phyloP scores from a whole-genome alignment of 345 rosid genomes.

The Linum tenue region DNA sequence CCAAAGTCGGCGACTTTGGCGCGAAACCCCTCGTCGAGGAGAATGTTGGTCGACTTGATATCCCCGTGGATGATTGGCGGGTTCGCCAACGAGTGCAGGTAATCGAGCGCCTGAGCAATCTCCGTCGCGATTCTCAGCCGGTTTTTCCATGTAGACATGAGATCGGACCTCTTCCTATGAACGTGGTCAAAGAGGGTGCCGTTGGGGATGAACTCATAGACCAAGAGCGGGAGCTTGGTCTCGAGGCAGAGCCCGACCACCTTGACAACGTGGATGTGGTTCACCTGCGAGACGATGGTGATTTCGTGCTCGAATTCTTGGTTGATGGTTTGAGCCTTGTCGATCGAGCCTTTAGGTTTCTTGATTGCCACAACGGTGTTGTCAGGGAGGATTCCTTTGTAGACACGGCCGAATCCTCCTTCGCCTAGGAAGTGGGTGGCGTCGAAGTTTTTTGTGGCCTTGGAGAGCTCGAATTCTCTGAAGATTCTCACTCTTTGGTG shows the following conservation, averaged over 20 bases:
- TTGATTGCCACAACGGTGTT: constrained; percentile 8
- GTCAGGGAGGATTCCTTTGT: constrained; percentile 18
- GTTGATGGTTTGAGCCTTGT: neutral
- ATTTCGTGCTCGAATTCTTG: constrained; percentile 17
- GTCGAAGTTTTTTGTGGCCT: constrained; percentile 17
- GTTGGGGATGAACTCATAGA: constrained; percentile 23
- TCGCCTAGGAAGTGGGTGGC: neutral
- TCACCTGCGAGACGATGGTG: neutral
- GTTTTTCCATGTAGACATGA: neutral
- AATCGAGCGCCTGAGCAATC: constrained; percentile 26
- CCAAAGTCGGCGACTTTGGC: constrained; percentile 24
- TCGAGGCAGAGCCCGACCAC: constrained; percentile 1
- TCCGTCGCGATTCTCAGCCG: constrained; percentile 9
- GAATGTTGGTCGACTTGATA: neutral
- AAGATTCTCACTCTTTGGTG: neutral
- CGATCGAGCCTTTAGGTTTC: neutral
- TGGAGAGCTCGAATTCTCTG: neutral
- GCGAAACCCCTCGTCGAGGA: neutral
- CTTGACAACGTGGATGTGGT: neutral
- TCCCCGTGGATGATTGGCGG: neutral
- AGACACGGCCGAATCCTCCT: constrained; percentile 11
- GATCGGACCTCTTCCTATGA: constrained; percentile 7
- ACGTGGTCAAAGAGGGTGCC: constrained; percentile 19
- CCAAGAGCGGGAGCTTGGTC: constrained; percentile 20
- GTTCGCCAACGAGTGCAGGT: constrained; percentile 15